Evolutionary conservation across 2,329 filamentous ascomycete species (phyloP), one percentile per base, ranked within the genome.

Genomic region (Penicillium digitatum): DNA sequence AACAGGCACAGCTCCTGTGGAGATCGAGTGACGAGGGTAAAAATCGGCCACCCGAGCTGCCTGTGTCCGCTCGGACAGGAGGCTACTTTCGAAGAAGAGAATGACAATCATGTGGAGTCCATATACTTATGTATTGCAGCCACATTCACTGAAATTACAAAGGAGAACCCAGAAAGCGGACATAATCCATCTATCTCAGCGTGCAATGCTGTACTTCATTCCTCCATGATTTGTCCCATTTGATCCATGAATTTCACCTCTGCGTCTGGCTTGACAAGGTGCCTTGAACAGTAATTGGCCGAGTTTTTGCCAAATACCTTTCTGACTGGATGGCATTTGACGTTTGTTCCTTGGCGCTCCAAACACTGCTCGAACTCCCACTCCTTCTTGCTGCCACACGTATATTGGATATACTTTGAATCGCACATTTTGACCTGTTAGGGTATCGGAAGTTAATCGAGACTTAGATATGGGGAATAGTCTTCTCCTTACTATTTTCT

Each of bases 41-140:
- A 50, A 39, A 2, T 27, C 44, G 9, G 51, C 57, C 52, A 52
- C 43, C 39, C 14, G 55, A 57, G 43, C 45, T 57, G 40, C 47
- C 55, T 34, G 27, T 48, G 44, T 37, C 43, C 52, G 48, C 55
- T 55, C 48, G 38, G 29, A 59, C 11, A 57, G 50, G 57, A 45
- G 54, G 50, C 31, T 52, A 45, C 37, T 57, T 59, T 52, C 42
- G 34, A 51, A 54, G 47, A 54, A 59, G 50, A 54, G 38, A 52
- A 54, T 57, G 38, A 57, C 20, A 2, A 29, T 56, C n/a, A 16
- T 48, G 38, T 52, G 5, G 26, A 45, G 39, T 10, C 37, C 18
- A 52, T 26, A 48, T 48, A 14, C 55, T 57, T 47, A 39, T 49
- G 27, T 43, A 45, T 54, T 49, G 37, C 38, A 44, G 37, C 27